Evolutionary conservation across 306 rosid species (phyloP), one percentile per base, ranked within the genome.

Genomic region (Lathyrus oleraceus): DNA sequence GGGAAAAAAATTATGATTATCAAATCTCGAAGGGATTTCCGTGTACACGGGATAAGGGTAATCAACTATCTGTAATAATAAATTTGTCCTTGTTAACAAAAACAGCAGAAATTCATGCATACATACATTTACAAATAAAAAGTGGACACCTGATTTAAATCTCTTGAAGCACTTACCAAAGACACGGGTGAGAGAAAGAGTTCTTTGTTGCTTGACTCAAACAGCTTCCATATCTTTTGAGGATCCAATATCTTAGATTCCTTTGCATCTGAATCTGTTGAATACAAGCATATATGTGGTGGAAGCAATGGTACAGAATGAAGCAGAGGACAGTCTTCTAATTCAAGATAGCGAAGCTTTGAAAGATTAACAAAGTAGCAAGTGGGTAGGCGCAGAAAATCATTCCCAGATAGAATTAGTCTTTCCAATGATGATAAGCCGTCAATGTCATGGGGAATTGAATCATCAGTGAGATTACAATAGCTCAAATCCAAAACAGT

Each of bases 201-300:
- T 68, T 63, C 65, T 3, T 44, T 25, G 14, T 53, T 19, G 2
- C 15, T 4, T 53, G 59, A 53, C 5, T 53, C 59, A 10, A 53
- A 53, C 28, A 51, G 8, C 65, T 63, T 62, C 78, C 78, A 51
- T n/a, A 73, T 15, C 71, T 63, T 52, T 58, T 67, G 44, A 15
- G 45, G 45, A 52, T 73, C 78, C 23, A 73, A 39, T 39, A 53
- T 11, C 9, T 48, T 45, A 73, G 56, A 64, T 53, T 73, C 54
- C 71, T 1, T 4, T 25, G 23, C 56, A 6, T 12, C 16, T 39
- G 51, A 73, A 64, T 63, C 57, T 32, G 38, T 17, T 1, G 28
- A 8, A 4, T 44, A 44, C 23, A 43, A 23, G 56, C 56, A 14
- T 43, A 8, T 13, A 65, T 65, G 56, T 3, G 70, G 25, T 23